Percentiles rank a stretch among this genome's conserved stretches.
Evolutionary conservation across 2,329 filamentous ascomycete genomes (phyloP).

Genomic region (Bipolaris zeicola): DNA sequence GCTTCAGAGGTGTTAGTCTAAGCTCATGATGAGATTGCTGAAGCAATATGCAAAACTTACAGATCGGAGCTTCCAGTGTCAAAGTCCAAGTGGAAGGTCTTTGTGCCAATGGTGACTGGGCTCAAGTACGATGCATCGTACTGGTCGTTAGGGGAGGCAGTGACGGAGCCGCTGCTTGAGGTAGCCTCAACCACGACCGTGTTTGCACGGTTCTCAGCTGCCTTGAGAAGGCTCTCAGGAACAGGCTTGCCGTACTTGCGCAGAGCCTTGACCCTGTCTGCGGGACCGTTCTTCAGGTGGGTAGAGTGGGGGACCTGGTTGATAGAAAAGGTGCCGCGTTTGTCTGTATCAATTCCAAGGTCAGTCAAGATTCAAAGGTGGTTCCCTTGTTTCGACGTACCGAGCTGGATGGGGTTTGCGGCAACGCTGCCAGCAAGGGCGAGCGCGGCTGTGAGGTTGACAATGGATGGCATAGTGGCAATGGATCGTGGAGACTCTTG

Average conservation of each 20-base stretch:
- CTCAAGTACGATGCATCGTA: constrained; percentile 41
- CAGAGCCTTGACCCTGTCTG: constrained; percentile 48
- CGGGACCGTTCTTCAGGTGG: constrained; percentile 48
- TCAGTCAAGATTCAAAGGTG: neutral
- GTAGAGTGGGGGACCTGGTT: constrained; percentile 32
- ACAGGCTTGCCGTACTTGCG: constrained; percentile 46
- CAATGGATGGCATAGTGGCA: constrained; percentile 42
- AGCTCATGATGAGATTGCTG: too few species aligned
- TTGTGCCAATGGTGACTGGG: constrained; percentile 67
- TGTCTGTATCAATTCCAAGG: constrained; percentile 12
- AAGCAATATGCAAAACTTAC: neutral
- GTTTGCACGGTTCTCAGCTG: constrained; percentile 40
- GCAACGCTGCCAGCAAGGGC: constrained; percentile 34
- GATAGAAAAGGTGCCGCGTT: constrained; percentile 38
- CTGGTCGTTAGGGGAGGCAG: constrained; percentile 46
- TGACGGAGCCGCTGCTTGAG: neutral
- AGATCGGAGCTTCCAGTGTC: constrained; percentile 73
- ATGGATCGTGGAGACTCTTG: constrained; percentile 17
- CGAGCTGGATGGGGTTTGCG: constrained; percentile 38
- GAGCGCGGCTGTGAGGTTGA: constrained; percentile 39
- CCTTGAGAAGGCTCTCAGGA: constrained; percentile 34
- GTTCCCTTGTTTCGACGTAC: neutral
- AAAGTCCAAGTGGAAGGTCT: constrained; percentile 69
- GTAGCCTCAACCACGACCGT: constrained; percentile 2
- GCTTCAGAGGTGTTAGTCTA: constrained; percentile 31